Evolutionary conservation across 164 flowering plant genomes (phyloP), one percentile per base, ranked within the genome.

Genomic region (Buxus sempervirens): DNA sequence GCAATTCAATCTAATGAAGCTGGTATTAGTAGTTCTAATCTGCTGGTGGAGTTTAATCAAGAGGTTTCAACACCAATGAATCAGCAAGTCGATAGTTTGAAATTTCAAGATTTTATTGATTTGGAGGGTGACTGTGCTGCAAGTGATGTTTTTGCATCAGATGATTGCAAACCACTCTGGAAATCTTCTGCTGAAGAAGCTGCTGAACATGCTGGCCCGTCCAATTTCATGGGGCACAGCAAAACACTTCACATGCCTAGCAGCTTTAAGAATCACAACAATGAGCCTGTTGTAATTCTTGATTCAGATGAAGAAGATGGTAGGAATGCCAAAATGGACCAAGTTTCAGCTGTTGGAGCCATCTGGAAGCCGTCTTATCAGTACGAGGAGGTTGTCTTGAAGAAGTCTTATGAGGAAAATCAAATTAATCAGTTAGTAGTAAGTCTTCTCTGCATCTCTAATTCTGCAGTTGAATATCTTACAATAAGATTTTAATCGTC

Each of bases 221-320:
- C 38, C 21, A 19, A 19, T 41, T 66, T 66, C 24, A 21, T n/a
- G 28, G 24, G 41, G 16, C 23, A n/a, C 10, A 38, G 21, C 48
- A 25, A 63, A 63, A 49, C 21, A 49, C 21, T 7, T 3, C 13
- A 16, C n/a, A n/a, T n/a, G n/a, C n/a, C n/a, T n/a, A n/a, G n/a
- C n/a, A n/a, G n/a, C n/a, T n/a, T n/a, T n/a, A n/a, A n/a, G n/a
- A n/a, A n/a, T n/a, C n/a, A n/a, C n/a, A n/a, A n/a, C n/a, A n/a
- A n/a, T 64, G 57, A 8, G 23, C 62, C 68, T 12, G 68, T 81
- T 41, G 66, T 79, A 20, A 68, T 76, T 72, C 18, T 82, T 58
- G 82, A 79, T 48, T 85, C 85, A 20, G 88, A 85, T 74, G 86
- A 81, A 55, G 86, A 82, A 49, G 77, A 77, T 42, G 63, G 26